A percentile compares a stretch with the other conserved stretches of the same genome.
Evolutionary conservation across 805 yeast species (phyloP).

Genomic region (Pichia membranifaciens): DNA sequence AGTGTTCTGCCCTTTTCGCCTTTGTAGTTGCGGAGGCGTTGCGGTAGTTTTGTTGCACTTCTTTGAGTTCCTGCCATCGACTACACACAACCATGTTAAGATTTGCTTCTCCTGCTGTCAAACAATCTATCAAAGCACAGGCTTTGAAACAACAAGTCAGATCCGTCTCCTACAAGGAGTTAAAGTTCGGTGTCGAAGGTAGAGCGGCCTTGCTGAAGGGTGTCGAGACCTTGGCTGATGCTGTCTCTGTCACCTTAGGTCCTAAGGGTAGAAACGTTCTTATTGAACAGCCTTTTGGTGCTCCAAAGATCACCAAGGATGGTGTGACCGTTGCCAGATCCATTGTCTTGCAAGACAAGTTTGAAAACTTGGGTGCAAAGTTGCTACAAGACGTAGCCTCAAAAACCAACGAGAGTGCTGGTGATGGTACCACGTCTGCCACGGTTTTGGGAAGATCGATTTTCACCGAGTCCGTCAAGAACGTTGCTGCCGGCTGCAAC

Average conservation of each 20-base stretch:
- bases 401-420: slow-evolving; percentile 95
- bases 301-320: slow-evolving; percentile 98
- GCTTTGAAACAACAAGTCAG: slow-evolving; percentile 30
- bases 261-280: slow-evolving; percentile 97
- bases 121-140: slow-evolving; percentile 35
- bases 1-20: no score
- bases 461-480: slow-evolving; percentile 90
- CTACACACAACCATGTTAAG: not conserved
- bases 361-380: slow-evolving; percentile 95
- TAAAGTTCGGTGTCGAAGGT: slow-evolving; percentile 95
- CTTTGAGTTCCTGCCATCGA: no score
- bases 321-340: slow-evolving; percentile 97
- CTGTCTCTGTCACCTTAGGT: slow-evolving; percentile 93
- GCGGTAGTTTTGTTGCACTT: no score
- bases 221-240: slow-evolving; percentile 91
- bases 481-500: slow-evolving; percentile 98
- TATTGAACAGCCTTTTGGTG: slow-evolving; percentile 93
- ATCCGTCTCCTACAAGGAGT: slow-evolving; percentile 73
- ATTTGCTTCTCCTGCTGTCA: slow-evolving; percentile 31
- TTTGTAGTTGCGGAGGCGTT: no score
- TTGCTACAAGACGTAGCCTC: slow-evolving; percentile 94
- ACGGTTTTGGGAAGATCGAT: slow-evolving; percentile 94
- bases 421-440: slow-evolving; percentile 98
- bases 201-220: slow-evolving; percentile 91
- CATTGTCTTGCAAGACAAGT: slow-evolving; percentile 76